Base-by-base conservation (phyloP, 208 protist genomes). In the Trypanosoma rangeli region DNA sequence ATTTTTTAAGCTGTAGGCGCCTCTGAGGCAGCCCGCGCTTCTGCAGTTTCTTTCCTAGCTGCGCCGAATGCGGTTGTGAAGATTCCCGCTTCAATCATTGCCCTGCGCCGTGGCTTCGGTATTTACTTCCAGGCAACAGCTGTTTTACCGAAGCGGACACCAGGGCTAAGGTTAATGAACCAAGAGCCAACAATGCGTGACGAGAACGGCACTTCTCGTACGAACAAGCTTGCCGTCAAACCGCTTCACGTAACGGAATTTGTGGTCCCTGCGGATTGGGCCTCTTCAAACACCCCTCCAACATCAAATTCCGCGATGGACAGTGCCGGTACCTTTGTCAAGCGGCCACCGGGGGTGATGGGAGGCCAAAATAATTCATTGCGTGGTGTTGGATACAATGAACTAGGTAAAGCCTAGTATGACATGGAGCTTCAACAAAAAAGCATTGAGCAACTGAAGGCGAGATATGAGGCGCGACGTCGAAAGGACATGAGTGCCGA, bases 391-490 rank as follows among this genome's bases (percentile, higher is more conserved):
- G 26, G 5, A 48, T 8, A 52, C 1, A 0, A 62, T 37, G 50
- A n/a, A 18, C 9, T 73, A 0, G 35, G 66, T 29, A 33, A 67
- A 8, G 60, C 63, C 48, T 33, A 61, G 9, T 0, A 46, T 10
- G 18, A 16, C 22, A 61, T 74, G 7, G 42, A 64, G 0, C 22
- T 37, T 22, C 61, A 74, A 49, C 16, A 44, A 3, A 10, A 9
- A 22, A 39, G 15, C 22, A 55, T 74, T 37, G 42, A 49, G n/a
- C n/a, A 57, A 37, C n/a, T 74, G 29, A 62, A 26, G 42, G 44
- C 58, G 28, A 15, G 63, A 20, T 68, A 58, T 49, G 22, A 44
- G 18, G 4, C 61, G n/a, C 39, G 46, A 22, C n/a, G 64, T 29
- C 7, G 42, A 49, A 26, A 37, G 18, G 49, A 55, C 5, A 42